A percentile compares a stretch with the other conserved stretches of the same genome.
phyloP scores from a whole-genome alignment of 2,329 filamentous ascomycete genomes.

The Nigrospora osmanthi region DNA sequence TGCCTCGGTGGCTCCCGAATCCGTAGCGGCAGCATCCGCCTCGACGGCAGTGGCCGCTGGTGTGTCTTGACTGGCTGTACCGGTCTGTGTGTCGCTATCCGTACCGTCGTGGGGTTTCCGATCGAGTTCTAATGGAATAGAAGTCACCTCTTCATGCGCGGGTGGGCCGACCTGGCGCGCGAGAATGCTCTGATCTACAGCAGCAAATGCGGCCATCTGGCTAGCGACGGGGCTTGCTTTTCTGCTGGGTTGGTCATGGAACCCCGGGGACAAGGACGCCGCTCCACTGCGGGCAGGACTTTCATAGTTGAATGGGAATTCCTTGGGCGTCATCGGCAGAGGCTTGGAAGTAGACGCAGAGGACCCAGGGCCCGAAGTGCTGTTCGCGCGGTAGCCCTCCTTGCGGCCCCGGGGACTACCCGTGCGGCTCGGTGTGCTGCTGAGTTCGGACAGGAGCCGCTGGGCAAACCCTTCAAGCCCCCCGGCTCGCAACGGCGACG shows the following conservation, averaged over 20 bases:
- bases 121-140: conserved; percentile 40
- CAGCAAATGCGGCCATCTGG: conserved; percentile 54
- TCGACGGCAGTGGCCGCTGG: no score
- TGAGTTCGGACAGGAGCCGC: conserved; percentile 51
- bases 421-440: conserved; percentile 44
- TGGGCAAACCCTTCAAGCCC: conserved; percentile 55
- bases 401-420: conserved; percentile 42
- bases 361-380: conserved; percentile 16
- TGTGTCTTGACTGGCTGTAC: not conserved
- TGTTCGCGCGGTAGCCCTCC: conserved; percentile 27
- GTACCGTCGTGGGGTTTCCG: conserved; percentile 16
- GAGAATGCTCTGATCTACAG: conserved; percentile 55
- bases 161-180: conserved; percentile 45
- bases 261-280: conserved; percentile 34
- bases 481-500: conserved; percentile 45
- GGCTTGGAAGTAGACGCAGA: conserved; percentile 25
- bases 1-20: not conserved
- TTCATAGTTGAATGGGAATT: conserved; percentile 30
- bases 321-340: conserved; percentile 31
- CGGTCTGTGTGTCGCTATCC: conserved; percentile 9
- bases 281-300: conserved; percentile 22
- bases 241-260: conserved; percentile 17
- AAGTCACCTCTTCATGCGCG: conserved; percentile 24
- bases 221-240: conserved; percentile 31
- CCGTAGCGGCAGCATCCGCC: no score